Conservation (phyloP, 2,329 filamentous ascomycete genomes). For the Curvularia lunata region DNA sequence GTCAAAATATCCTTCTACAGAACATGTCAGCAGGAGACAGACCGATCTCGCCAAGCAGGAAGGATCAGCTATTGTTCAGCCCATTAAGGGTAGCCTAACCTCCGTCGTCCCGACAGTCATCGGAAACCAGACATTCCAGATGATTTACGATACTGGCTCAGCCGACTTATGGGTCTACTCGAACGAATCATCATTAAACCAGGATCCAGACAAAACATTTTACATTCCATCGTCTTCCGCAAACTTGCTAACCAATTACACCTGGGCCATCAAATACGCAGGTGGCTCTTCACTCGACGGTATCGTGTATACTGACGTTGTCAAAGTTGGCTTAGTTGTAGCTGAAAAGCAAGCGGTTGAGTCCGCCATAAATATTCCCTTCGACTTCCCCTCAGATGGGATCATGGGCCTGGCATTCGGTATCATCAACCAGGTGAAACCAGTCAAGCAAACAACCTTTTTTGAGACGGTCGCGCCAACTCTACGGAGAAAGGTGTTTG, state of each 20-base stretch:
- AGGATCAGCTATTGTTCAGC: not conserved
- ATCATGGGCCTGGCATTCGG: not conserved
- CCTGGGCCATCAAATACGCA: not conserved
- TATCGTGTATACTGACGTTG: not conserved
- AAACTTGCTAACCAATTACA: not conserved
- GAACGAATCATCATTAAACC: not conserved
- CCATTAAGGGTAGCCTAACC: not conserved
- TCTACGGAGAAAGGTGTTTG: not conserved
- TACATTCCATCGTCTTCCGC: not conserved
- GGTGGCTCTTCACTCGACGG: not conserved
- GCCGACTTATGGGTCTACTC: not conserved
- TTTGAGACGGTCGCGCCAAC: not conserved
- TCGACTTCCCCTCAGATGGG: not conserved
- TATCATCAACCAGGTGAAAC: not conserved
- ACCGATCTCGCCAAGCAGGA: not conserved
- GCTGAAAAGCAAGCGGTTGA: not conserved
- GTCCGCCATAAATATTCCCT: not conserved
- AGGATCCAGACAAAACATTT: not conserved
- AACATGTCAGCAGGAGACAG: not conserved
- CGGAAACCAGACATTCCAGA: not conserved
- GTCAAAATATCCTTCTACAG: not conserved
- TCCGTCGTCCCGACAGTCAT: not conserved
- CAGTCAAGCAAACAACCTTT: not conserved
- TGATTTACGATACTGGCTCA: slow-evolving; percentile 2
- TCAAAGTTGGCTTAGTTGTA: not conserved